These are phyloP conservation scores for Leccinum uliginosum DNA, from an alignment of 768 basidiomycete genomes.

Conservation along the genomic window DNA sequence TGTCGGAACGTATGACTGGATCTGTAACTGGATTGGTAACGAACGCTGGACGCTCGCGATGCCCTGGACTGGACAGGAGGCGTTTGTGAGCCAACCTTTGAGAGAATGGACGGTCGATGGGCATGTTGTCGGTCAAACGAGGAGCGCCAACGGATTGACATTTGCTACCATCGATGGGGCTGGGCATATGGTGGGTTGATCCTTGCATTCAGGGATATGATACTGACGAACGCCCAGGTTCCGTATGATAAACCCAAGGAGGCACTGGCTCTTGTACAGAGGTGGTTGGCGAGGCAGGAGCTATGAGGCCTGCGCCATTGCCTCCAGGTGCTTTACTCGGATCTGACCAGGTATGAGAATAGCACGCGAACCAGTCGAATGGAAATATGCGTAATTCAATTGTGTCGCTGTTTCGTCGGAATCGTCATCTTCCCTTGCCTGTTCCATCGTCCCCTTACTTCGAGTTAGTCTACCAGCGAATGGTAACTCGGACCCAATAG, in stretches of 20 bases:
- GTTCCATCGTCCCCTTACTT: neutral
- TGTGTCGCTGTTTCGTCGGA: neutral
- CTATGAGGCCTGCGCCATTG: constrained; percentile 5
- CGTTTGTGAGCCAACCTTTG: constrained; percentile 45
- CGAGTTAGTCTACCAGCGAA: neutral
- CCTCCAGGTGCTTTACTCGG: neutral
- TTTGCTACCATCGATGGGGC: constrained; percentile 65
- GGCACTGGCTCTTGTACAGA: constrained; percentile 44
- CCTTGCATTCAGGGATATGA: neutral
- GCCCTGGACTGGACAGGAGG: constrained; percentile 63
- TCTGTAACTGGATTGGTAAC: constrained; percentile 78
- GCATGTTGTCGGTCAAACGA: constrained; percentile 49
- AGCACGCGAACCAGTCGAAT: neutral
- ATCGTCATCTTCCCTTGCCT: neutral
- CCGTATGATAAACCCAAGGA: constrained; percentile 63
- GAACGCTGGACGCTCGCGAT: constrained; percentile 70
- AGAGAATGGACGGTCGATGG: constrained; percentile 55
- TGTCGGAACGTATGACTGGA: constrained; percentile 74
- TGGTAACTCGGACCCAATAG: neutral
- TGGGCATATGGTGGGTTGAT: constrained; percentile 63
- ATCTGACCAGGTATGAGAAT: neutral
- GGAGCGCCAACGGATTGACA: constrained; percentile 56
- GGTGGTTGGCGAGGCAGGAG: constrained; percentile 39
- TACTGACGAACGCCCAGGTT: constrained; percentile 33
- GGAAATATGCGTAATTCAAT: neutral